Evolutionary conservation across 2,329 filamentous ascomycete species (phyloP), one percentile per base, ranked within the genome.

Genomic region (Fusarium graminum): DNA sequence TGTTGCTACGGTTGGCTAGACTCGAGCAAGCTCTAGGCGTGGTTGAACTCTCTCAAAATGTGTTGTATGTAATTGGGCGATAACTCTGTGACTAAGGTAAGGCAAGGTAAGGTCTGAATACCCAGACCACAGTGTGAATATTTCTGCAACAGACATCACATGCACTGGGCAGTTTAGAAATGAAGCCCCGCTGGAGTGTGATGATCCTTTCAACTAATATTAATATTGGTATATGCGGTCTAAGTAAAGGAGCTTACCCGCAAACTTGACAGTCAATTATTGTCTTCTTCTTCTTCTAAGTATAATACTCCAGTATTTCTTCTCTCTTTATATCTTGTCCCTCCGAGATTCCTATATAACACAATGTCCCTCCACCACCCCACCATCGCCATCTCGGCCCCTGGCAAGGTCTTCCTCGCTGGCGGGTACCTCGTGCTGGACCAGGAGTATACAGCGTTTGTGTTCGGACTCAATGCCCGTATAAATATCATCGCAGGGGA

Each of bases 371-470:
- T 60, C 40, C 59, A 61, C 32, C 74, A 78, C 72, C 76, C 77
- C 63, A 80, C 81, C 46, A 73, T 79, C 45, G 90, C 89, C 74
- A 87, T 97, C 68, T 98, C 95, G 65, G 94, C 95, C 22, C 95
- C 95, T 17, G 95, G 95, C 71, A 99, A 99, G 82, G 95, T 99
- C 62, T 87, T 99, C 67, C 86, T 98, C 52, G 93, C 94, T 6
- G 95, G 95, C 66, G 95, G 95, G 63, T 99, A 98, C 79, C 88
- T 98, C 43, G 94, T 97, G 22, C 89, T 99, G 43, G 94, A 98
- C 81, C 88, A 92, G 63, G 83, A 86, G 63, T 93, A 97, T 79
- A 95, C 91, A 4, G 94, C 90, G 28, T 80, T 92, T 53, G 85
- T 92, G 63, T 85, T 90, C 73, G 88, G 88, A 29, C 85, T 92